Conservation (phyloP, 2,329 filamentous ascomycete species). For the Botrytis fabae region DNA sequence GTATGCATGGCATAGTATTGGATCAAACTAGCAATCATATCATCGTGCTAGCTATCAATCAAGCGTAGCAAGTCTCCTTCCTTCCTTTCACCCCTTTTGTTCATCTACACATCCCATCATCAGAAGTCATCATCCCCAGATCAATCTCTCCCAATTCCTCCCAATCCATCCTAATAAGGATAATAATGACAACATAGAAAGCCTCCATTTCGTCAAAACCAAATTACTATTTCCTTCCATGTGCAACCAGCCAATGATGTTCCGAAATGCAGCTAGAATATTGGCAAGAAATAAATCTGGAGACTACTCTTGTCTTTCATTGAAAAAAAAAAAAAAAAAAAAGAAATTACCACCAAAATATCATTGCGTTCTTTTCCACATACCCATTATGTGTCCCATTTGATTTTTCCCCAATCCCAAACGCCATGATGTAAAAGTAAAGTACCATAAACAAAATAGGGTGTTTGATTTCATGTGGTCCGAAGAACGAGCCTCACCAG, state of each 20-base stretch:
- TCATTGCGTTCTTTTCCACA: background rate
- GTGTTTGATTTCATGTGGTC: background rate
- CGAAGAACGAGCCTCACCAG: background rate
- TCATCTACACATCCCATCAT: constrained; percentile 2
- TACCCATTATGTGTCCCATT: background rate
- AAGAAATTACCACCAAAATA: background rate
- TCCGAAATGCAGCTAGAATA: background rate
- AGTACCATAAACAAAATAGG: background rate
- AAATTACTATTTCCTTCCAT: background rate
- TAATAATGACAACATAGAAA: background rate
- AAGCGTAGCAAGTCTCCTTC: background rate
- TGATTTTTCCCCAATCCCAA: background rate
- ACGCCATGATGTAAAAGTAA: constrained; percentile 2
- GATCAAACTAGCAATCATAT: background rate
- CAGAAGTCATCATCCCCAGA: background rate
- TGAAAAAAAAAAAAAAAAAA: background rate
- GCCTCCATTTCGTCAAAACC: background rate
- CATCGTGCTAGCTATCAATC: background rate
- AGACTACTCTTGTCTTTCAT: too few relatives aligned
- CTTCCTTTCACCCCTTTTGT: background rate
- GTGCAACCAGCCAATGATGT: background rate
- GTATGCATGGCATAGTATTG: background rate
- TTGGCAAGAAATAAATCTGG: background rate
- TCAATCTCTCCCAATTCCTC: background rate
- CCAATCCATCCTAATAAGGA: background rate